phyloP scores from a whole-genome alignment of 208 protist species.

The Acanthamoeba culbertsoni region DNA sequence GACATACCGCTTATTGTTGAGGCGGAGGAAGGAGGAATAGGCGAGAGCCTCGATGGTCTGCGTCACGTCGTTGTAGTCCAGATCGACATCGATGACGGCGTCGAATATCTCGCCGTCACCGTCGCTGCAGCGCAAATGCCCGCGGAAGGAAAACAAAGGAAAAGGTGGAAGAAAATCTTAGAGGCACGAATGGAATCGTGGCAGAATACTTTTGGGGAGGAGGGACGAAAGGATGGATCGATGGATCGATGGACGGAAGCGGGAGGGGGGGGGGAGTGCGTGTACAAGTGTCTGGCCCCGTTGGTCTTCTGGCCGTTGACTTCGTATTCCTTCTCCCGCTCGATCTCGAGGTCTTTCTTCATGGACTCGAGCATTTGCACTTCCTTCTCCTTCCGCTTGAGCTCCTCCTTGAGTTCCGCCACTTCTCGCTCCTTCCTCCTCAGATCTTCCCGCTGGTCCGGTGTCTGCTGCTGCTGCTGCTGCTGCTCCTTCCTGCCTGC shows the following conservation, averaged over 20 bases:
- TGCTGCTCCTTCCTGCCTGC: not conserved
- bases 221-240: too few relatives aligned
- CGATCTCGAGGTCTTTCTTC: not conserved
- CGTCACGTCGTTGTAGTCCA: not conserved
- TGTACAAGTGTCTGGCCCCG: not conserved
- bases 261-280: not conserved
- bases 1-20: too few relatives aligned
- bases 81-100: not conserved
- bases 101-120: not conserved
- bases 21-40: not conserved
- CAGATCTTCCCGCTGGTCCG: not conserved
- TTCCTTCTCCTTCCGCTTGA: conserved; percentile 4
- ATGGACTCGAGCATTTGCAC: not conserved
- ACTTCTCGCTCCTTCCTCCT: not conserved
- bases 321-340: not conserved
- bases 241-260: too few relatives aligned
- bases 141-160: not conserved
- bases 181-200: not conserved
- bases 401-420: not conserved
- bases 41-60: not conserved
- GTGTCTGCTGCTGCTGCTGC: not conserved
- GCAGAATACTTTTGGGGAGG: too few relatives aligned
- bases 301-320: not conserved
- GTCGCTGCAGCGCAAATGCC: not conserved
- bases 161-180: not conserved